Evolutionary conservation across 495 filamentous ascomycete genomes (phyloP).

Genomic region (Evernia prunastri): DNA sequence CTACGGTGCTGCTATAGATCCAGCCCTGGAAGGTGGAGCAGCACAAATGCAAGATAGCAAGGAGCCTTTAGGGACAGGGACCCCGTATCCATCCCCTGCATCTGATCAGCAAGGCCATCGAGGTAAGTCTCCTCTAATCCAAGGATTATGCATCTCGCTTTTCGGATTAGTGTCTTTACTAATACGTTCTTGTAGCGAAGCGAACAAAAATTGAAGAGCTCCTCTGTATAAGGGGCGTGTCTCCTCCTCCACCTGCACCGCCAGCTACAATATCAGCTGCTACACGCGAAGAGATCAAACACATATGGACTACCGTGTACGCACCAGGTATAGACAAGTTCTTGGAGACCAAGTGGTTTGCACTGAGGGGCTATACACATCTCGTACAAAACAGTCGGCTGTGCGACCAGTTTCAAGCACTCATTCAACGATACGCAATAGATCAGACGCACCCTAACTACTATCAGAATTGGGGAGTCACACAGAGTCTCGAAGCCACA

Average conservation of each 20-base stretch:
- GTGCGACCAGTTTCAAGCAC: conserved; percentile 55
- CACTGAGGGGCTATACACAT: conserved; percentile 43
- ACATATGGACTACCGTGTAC: conserved; percentile 70
- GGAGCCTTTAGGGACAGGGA: conserved; percentile 33
- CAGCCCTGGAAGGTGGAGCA: conserved; percentile 50
- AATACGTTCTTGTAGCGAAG: conserved; percentile 48
- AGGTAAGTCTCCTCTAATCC: conserved; percentile 29
- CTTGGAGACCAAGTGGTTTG: conserved; percentile 81
- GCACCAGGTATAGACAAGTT: conserved; percentile 69
- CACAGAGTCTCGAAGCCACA: conserved; percentile 57
- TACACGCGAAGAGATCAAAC: conserved; percentile 60
- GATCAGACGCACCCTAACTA: conserved; percentile 37
- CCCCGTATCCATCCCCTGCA: conserved; percentile 36
- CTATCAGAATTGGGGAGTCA: conserved; percentile 37
- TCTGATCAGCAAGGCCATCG: conserved; percentile 36
- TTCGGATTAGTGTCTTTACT: neutral
- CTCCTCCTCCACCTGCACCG: conserved; percentile 54
- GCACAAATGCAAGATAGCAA: conserved; percentile 28
- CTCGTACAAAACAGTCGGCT: conserved; percentile 54
- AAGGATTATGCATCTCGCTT: neutral
- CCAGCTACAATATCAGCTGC: conserved; percentile 47
- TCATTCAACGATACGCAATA: conserved; percentile 42
- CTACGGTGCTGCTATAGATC: conserved; percentile 67
- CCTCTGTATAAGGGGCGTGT: conserved; percentile 56
- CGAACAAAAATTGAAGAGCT: conserved; percentile 70